Evolutionary conservation across 768 basidiomycete species (phyloP).

Genomic region (Panellus pusillus): DNA sequence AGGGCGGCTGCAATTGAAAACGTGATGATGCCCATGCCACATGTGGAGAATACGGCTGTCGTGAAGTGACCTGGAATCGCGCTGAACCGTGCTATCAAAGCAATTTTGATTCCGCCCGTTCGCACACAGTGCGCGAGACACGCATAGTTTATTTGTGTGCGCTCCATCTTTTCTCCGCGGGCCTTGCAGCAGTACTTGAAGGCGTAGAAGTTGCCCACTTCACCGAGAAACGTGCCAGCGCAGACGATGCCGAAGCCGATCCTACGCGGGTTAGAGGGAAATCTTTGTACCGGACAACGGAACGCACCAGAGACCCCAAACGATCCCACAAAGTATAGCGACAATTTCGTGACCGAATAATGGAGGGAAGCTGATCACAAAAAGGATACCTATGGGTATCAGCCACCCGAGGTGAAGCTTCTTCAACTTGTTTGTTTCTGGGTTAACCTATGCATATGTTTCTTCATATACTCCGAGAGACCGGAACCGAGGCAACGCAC

Average conservation of each 20-base stretch:
- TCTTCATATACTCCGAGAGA: too few species aligned
- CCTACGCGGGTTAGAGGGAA: slow-evolving; percentile 12
- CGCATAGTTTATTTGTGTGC: slow-evolving; percentile 56
- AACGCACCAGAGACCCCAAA: slow-evolving; percentile 75
- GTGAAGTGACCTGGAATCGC: slow-evolving; percentile 80
- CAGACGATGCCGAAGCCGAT: slow-evolving; percentile 84
- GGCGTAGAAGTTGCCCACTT: slow-evolving; percentile 85
- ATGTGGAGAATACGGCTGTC: slow-evolving; percentile 84
- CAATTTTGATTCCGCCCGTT: slow-evolving; percentile 87
- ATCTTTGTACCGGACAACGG: too few species aligned
- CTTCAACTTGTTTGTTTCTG: slow-evolving; percentile 65
- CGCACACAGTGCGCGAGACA: slow-evolving; percentile 69
- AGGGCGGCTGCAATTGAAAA: slow-evolving; percentile 81
- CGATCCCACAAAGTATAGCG: slow-evolving; percentile 83
- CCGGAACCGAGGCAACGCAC: too few species aligned
- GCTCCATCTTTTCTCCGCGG: slow-evolving; percentile 75
- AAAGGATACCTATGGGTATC: slow-evolving; percentile 79
- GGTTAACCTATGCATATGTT: slow-evolving; percentile 44
- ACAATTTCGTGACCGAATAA: slow-evolving; percentile 94
- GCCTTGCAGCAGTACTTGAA: slow-evolving; percentile 80
- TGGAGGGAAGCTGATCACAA: slow-evolving; percentile 86
- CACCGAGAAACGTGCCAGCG: slow-evolving; percentile 81
- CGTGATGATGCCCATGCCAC: slow-evolving; percentile 79
- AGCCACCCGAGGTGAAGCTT: slow-evolving; percentile 65
- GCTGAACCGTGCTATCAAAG: slow-evolving; percentile 72